A percentile compares a stretch with the other conserved stretches of the same genome.
phyloP scores from a whole-genome alignment of 2,329 filamentous ascomycete genomes.

The Neofusicoccum sp. region DNA sequence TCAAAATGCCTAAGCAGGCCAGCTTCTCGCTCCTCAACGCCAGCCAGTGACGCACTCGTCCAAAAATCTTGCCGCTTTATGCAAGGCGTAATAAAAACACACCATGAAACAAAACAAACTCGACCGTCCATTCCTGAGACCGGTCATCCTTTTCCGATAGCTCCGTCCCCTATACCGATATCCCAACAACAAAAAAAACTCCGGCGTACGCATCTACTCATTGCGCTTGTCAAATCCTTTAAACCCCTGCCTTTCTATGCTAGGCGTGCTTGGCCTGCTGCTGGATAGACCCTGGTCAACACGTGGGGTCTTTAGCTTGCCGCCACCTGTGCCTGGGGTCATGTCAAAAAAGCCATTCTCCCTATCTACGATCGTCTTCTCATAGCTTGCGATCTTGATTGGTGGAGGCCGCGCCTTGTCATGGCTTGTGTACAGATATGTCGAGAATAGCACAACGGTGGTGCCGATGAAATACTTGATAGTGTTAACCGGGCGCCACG shows the following conservation, averaged over 20 bases:
- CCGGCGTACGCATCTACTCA: background rate
- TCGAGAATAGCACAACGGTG: slow-evolving; percentile 72
- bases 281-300: slow-evolving; percentile 7
- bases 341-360: slow-evolving; percentile 26
- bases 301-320: slow-evolving; percentile 8
- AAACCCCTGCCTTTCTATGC: slow-evolving; percentile 17
- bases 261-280: slow-evolving; percentile 28
- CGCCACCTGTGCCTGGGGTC: slow-evolving; percentile 8
- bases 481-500: slow-evolving; percentile 19
- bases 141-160: background rate
- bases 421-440: slow-evolving; percentile 77
- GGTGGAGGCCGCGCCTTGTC: slow-evolving; percentile 59
- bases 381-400: slow-evolving; percentile 69
- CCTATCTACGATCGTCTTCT: slow-evolving; percentile 66
- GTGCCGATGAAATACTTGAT: slow-evolving; percentile 79
- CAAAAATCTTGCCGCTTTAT: background rate
- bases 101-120: background rate
- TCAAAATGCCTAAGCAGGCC: background rate
- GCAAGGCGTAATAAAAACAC: background rate
- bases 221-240: slow-evolving; percentile 15
- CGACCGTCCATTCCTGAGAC: background rate
- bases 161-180: background rate
- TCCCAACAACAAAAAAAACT: background rate
- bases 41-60: slow-evolving; percentile 9
- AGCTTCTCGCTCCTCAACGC: background rate